Evolutionary conservation across 2,329 filamentous ascomycete genomes (phyloP).

Genomic region (Diaporthe batatas): DNA sequence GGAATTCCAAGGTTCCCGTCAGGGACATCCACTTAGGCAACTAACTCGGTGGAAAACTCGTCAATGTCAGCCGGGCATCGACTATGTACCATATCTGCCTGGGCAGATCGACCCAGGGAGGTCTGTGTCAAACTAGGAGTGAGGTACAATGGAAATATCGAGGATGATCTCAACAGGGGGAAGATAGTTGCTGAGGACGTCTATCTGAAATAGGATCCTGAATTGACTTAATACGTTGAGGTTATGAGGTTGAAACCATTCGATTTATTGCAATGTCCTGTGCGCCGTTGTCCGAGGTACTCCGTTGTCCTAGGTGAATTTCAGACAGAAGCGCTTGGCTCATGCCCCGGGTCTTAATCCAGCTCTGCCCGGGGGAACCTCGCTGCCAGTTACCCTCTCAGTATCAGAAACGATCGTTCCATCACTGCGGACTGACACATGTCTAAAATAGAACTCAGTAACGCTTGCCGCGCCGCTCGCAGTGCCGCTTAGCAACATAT

Average conservation of each 20-base stretch:
- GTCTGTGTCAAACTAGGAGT: too few relatives aligned
- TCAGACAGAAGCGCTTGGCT: neutral
- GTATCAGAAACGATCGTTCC: constrained; percentile 16
- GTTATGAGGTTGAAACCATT: too few relatives aligned
- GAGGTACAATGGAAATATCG: too few relatives aligned
- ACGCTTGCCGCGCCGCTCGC: neutral
- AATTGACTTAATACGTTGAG: too few relatives aligned
- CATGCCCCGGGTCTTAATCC: constrained; percentile 3
- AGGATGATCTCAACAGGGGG: too few relatives aligned
- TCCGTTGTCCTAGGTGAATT: too few relatives aligned
- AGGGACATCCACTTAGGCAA: neutral
- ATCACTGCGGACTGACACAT: constrained; percentile 19
- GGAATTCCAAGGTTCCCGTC: neutral
- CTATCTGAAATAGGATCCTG: too few relatives aligned
- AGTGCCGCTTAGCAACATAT: neutral
- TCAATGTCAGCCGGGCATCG: neutral
- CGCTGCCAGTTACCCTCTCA: neutral
- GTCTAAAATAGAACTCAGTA: constrained; percentile 13
- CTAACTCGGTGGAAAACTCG: neutral
- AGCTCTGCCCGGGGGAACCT: constrained; percentile 9
- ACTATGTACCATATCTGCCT: neutral
- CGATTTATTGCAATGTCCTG: too few relatives aligned
- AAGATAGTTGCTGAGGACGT: too few relatives aligned
- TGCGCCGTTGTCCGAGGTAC: too few relatives aligned
- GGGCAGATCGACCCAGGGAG: too few relatives aligned